A percentile compares a stretch with the other conserved stretches of the same genome.
Conservation (phyloP, 768 basidiomycete genomes). For the Russula olivacea region DNA sequence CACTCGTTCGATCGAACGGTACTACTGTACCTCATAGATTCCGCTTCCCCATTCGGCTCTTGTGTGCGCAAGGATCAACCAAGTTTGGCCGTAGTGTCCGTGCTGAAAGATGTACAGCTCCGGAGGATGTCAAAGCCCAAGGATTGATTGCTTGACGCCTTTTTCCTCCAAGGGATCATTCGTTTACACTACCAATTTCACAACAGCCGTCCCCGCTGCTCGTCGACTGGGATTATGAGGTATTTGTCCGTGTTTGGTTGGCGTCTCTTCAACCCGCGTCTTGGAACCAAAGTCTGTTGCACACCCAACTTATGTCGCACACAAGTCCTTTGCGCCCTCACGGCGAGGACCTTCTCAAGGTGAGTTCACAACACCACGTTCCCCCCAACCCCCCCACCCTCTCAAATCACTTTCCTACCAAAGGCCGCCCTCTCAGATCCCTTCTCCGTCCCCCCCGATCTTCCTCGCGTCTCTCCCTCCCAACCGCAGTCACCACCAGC, state of each 20-base stretch:
- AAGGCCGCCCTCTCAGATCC: conserved; percentile 26
- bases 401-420: not conserved
- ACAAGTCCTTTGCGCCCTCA: conserved; percentile 22
- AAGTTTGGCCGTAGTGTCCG: not conserved
- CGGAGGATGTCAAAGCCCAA: not conserved
- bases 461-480: conserved; percentile 18
- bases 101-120: not conserved
- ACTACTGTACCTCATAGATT: not conserved
- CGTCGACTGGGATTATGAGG: no score
- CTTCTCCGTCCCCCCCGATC: conserved; percentile 15
- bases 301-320: conserved; percentile 2
- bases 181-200: no score
- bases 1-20: conserved; percentile 1
- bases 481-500: conserved; percentile 2
- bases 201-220: no score
- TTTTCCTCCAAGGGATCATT: no score
- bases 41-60: not conserved
- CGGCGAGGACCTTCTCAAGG: conserved; percentile 25
- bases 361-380: not conserved
- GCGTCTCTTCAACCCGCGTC: not conserved
- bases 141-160: not conserved
- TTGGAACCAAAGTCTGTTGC: not conserved
- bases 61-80: not conserved
- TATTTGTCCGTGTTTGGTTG: conserved; percentile 11
- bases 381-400: not conserved